A percentile compares a stretch with the other conserved stretches of the same genome.
phyloP scores from a whole-genome alignment of 805 yeast species.

The Metschnikowia amazonensis region DNA sequence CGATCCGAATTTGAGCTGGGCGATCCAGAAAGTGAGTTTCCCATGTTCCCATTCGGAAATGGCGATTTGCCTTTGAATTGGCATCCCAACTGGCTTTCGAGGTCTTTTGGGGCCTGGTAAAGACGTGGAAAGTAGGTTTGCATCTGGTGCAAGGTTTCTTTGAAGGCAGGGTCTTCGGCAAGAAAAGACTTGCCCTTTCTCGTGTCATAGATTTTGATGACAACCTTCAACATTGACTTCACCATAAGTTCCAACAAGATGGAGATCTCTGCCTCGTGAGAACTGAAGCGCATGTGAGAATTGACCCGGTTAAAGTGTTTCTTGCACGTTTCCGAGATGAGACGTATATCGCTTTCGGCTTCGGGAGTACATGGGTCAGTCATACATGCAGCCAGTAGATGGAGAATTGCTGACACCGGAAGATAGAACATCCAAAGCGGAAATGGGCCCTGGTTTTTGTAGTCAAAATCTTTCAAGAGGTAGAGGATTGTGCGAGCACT shows the following conservation, averaged over 20 bases:
- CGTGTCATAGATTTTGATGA: slow-evolving; percentile 22
- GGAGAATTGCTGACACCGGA: slow-evolving; percentile 32
- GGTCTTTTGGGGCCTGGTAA: slow-evolving; percentile 5
- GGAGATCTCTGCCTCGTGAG: slow-evolving; percentile 8
- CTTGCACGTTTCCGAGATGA: slow-evolving; percentile 22
- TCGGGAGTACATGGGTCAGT: slow-evolving; percentile 29
- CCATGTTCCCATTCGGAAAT: slow-evolving; percentile 3
- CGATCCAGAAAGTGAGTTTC: background rate
- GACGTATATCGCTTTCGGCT: slow-evolving; percentile 24
- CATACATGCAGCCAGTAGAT: slow-evolving; percentile 28
- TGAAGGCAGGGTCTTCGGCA: slow-evolving; percentile 15
- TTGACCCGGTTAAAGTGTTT: slow-evolving; percentile 10
- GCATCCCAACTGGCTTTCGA: slow-evolving; percentile 2
- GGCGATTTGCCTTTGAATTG: slow-evolving; percentile 10
- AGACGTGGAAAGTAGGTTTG: slow-evolving; percentile 19
- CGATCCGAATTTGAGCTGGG: slow-evolving; percentile 1
- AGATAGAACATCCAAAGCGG: slow-evolving; percentile 32
- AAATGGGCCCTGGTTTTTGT: slow-evolving; percentile 18
- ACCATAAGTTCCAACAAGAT: slow-evolving; percentile 19
- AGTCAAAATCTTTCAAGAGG: slow-evolving; percentile 21
- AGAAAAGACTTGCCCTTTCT: slow-evolving; percentile 16
- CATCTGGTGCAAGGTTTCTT: slow-evolving; percentile 14
- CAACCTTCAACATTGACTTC: slow-evolving; percentile 20
- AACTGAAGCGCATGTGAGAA: slow-evolving; percentile 4
- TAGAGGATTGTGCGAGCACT: slow-evolving; percentile 36